A percentile compares a stretch with the other conserved stretches of the same genome.
Conservation (phyloP, 129 eudicot genomes). For the Glebionis coronaria region DNA sequence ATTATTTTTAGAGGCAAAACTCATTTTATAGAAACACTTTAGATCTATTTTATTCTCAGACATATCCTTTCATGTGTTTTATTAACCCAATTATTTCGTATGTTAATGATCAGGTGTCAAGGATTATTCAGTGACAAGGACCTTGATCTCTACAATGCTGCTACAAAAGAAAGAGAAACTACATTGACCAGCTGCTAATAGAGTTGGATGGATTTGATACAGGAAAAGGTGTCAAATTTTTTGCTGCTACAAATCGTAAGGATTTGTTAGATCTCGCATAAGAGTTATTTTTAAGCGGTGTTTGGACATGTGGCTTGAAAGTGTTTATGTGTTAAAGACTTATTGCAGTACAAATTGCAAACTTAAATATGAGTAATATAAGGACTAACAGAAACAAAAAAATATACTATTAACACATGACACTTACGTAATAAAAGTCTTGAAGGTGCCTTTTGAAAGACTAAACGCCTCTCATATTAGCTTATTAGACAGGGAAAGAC, state of each 20-base stretch:
- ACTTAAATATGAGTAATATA: no score
- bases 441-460: no score
- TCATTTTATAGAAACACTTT: neutral
- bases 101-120: conserved; percentile 61
- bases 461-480: no score
- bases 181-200: conserved; percentile 84
- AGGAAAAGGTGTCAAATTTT: conserved; percentile 85
- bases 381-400: no score
- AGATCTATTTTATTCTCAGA: neutral
- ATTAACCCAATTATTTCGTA: conserved; percentile 5
- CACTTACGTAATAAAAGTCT: no score
- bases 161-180: conserved; percentile 92
- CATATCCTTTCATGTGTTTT: neutral
- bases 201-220: conserved; percentile 98
- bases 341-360: no score
- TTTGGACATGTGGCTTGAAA: no score
- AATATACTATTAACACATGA: no score
- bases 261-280: conserved; percentile 95
- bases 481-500: no score
- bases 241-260: conserved; percentile 88
- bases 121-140: conserved; percentile 47
- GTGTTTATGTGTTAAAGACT: no score
- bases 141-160: conserved; percentile 68
- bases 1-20: neutral
- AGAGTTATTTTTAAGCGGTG: no score